Base-by-base conservation (phyloP, 805 yeast species). In the Lipomyces kockii region DNA sequence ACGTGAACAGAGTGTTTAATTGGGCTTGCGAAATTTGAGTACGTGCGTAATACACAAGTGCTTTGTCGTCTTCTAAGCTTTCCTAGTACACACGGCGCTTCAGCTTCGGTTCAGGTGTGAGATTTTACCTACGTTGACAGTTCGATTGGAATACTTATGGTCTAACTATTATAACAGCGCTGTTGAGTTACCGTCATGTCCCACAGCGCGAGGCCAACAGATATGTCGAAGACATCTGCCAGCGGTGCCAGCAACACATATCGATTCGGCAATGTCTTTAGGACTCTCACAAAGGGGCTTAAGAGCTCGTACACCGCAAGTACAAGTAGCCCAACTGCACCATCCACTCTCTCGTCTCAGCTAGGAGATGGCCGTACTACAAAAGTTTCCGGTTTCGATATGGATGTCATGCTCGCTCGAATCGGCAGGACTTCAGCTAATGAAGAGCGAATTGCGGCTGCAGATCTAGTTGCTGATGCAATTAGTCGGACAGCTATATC, bases 401-500 rank as follows among this genome's bases (percentile, higher is more conserved):
- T 61, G n/a, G 68, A 53, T 29, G 46, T 22, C 17, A 22, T 65
- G 34, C 51, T 67, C 5, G 32, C 64, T 17, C 60, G 64, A 5
- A 49, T 65, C 5, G 55, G 64, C 22, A 22, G 67, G 58, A 56
- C 61, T 9, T 60, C 68, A 2, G 59, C 78, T 1, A 69, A 74
- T n/a, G 72, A 77, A 46, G 78, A 78, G 25, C 73, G 79, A 29
- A 73, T 79, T 1, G 79, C 83, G 1, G 87, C 89, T 0, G 87
- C 90, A 0, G 80, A 79, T 1, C 77, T 82, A 25, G 77, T 91
- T 54, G 78, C 84, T 6, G 82, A 82, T 1, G 80, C 86, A 2
- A 76, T 91, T 1, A 83, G 83, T 27, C 84, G 82, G 59, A 83
- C 82, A 60, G 80, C 87, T 2, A 82, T 87, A 2, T 81, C 88